Conservation (phyloP, 805 yeast genomes). For the Zygosaccharomyces bailii region DNA sequence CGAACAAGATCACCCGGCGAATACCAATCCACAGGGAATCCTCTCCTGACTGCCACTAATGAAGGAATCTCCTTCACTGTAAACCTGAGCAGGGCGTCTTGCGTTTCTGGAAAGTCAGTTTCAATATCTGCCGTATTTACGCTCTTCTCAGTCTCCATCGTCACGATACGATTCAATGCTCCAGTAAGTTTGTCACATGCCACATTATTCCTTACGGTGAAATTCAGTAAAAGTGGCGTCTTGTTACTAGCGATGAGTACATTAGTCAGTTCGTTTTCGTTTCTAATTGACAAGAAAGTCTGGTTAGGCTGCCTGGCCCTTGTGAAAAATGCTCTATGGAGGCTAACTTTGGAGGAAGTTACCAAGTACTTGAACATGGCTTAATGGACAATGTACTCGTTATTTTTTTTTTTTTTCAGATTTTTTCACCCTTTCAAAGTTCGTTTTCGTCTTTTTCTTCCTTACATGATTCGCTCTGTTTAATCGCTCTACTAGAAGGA, state of each 20-base stretch:
- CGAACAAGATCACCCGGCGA: conserved; percentile 25
- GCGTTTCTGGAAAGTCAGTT: conserved; percentile 61
- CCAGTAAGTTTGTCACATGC: conserved; percentile 61
- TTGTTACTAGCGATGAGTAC: conserved; percentile 45
- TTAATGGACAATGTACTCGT: background rate
- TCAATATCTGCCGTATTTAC: conserved; percentile 70
- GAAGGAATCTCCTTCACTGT: conserved; percentile 59
- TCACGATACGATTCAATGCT: conserved; percentile 52
- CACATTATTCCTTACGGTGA: conserved; percentile 63
- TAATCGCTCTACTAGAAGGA: background rate
- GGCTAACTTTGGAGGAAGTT: background rate
- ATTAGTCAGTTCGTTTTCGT: conserved; percentile 57
- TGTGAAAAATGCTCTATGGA: background rate
- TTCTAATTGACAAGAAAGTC: conserved; percentile 49
- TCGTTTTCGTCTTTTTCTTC: background rate
- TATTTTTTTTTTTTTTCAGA: no score
- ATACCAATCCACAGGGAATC: conserved; percentile 49
- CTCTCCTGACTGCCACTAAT: conserved; percentile 62
- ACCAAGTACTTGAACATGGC: background rate
- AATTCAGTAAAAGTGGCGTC: conserved; percentile 66
- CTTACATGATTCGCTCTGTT: background rate
- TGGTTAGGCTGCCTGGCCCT: conserved; percentile 12
- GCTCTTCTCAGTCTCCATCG: conserved; percentile 45
- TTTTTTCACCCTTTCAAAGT: background rate
- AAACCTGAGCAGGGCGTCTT: conserved; percentile 56